Base-by-base conservation (phyloP, 2,329 filamentous ascomycete genomes). In the Tricladium varicosporioides region DNA sequence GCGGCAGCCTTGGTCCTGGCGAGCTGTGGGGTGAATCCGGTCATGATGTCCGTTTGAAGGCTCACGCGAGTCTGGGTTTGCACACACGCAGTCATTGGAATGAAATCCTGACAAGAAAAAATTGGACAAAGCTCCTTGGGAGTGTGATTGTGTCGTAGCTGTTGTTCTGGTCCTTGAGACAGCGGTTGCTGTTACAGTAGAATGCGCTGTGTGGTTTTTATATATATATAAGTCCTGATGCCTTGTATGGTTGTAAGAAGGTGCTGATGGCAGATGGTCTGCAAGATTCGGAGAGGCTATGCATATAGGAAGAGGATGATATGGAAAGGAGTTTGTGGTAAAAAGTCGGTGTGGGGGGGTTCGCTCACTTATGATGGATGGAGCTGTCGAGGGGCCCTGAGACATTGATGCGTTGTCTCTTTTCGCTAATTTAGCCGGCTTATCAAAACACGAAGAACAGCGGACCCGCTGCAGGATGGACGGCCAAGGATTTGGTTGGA, bases 381-480 rank as follows among this genome's bases (percentile, higher is more conserved):
- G 57, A 48, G 56, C 54, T 45, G 56, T 45, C 47, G 53, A 52
- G 40, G 58, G 22, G 52, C 33, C 52, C 54, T 64, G 65, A 67
- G 65, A 68, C 63, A 67, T 55, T 55, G 67, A 67, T 69, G 67
- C 61, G 67, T 61, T 69, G 67, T 63, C 64, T 56, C 49, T 54
- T 49, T 44, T 63, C 60, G 60, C 62, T 61, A 57, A 54, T 53
- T 60, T 61, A 58, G 42, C 57, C 57, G 53, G 56, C 63, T 54
- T 61, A 63, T 67, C 58, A 65, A 22, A 36, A 42, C 14, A 48
- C 56, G 33, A 22, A 19, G n/a, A 54, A 51, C 51, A 31, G 57
- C 54, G 57, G 54, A 51, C 42, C 46, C 47, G 22, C 54, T 53
- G 49, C 56, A 57, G 48, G 44, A 43, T 54, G 49, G 27, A 47